phyloP scores from a whole-genome alignment of 2,329 filamentous ascomycete genomes.

The Aspergillus intermedius region DNA sequence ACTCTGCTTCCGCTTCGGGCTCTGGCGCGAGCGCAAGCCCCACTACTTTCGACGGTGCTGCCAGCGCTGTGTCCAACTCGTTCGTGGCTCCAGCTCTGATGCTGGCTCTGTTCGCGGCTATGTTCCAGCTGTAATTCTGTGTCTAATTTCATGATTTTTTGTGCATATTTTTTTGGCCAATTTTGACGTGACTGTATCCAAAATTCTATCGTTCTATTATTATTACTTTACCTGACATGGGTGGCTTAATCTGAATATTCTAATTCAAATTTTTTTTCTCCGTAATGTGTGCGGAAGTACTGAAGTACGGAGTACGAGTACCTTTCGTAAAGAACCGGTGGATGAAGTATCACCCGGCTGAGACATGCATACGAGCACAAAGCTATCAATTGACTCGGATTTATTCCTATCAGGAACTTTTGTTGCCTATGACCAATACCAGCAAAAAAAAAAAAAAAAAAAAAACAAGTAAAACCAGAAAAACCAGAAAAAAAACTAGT shows the following conservation, averaged over 20 bases:
- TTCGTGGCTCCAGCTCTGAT: conserved; percentile 13
- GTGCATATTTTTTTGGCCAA: conserved; percentile 3
- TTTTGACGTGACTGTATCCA: neutral
- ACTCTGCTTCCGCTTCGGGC: conserved; percentile 7
- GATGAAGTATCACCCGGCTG: no score
- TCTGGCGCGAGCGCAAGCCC: conserved; percentile 6
- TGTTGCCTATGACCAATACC: no score
- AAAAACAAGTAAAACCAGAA: no score
- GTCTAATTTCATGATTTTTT: conserved; percentile 1
- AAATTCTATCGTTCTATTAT: neutral
- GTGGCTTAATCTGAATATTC: no score
- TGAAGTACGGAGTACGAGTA: no score
- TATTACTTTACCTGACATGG: neutral
- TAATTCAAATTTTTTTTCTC: no score
- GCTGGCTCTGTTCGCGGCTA: conserved; percentile 18
- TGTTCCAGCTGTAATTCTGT: conserved; percentile 24
- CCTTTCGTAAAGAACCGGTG: no score
- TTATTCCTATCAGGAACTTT: no score
- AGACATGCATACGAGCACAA: no score
- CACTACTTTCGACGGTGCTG: conserved; percentile 13
- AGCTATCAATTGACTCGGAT: no score
- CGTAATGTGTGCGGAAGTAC: neutral
- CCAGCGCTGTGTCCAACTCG: conserved; percentile 17
- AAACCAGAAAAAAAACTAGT: no score
- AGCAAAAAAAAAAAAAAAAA: no score